Evolutionary conservation across 306 rosid species (phyloP).

Genomic region (Rubus parviflorus): DNA sequence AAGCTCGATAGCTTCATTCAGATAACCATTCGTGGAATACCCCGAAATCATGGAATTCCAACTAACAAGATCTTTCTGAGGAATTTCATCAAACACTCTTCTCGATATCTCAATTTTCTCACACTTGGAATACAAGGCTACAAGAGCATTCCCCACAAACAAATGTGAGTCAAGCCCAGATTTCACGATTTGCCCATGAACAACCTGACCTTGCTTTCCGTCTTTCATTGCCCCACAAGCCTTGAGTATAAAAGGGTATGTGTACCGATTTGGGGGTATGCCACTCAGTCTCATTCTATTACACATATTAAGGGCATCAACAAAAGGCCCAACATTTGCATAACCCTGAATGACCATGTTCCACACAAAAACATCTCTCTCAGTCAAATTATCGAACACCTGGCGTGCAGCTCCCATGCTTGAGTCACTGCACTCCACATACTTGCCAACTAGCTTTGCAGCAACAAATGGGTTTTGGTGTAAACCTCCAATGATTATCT

Average conservation of each 20-base stretch:
- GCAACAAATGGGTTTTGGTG: slow-evolving; percentile 55
- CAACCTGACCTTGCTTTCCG: slow-evolving; percentile 40
- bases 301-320: slow-evolving; percentile 50
- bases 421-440: slow-evolving; percentile 19
- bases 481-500: slow-evolving; percentile 46
- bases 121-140: slow-evolving; percentile 62
- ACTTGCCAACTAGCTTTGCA: slow-evolving; percentile 59
- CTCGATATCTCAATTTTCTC: slow-evolving; percentile 46
- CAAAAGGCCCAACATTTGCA: slow-evolving; percentile 61
- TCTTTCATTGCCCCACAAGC: slow-evolving; percentile 64
- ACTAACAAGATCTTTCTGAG: slow-evolving; percentile 49
- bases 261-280: slow-evolving; percentile 45
- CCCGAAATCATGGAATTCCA: slow-evolving; percentile 87
- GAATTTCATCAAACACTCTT: slow-evolving; percentile 56
- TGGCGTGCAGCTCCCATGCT: slow-evolving; percentile 48
- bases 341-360: slow-evolving; percentile 70
- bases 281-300: slow-evolving; percentile 48
- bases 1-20: slow-evolving; percentile 49
- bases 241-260: slow-evolving; percentile 72
- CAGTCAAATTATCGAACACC: slow-evolving; percentile 66
- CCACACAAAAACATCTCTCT: slow-evolving; percentile 73
- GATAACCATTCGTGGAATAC: slow-evolving; percentile 45
- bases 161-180: slow-evolving; percentile 64
- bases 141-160: slow-evolving; percentile 59
- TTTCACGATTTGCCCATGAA: slow-evolving; percentile 66